These are phyloP conservation scores for Ogataea naganishii DNA, from an alignment of 805 yeast genomes.

Conservation along the genomic window DNA sequence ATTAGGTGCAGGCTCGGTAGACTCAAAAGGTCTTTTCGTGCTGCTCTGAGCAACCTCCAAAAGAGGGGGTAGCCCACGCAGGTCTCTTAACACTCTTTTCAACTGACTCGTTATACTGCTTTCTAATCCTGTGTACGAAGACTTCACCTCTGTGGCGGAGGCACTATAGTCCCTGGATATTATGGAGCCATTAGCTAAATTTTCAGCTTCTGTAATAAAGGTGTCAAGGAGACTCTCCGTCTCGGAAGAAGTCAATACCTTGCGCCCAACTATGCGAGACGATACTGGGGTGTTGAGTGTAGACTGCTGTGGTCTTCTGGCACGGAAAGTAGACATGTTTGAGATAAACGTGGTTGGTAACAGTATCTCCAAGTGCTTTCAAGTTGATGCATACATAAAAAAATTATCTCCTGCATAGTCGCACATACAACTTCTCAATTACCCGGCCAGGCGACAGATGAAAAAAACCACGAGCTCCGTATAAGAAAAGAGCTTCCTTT, in stretches of 20 bases:
- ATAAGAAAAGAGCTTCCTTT: no score
- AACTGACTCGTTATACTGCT: conserved; percentile 22
- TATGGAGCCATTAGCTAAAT: conserved; percentile 4
- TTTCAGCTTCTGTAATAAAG: conserved; percentile 17
- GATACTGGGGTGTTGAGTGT: conserved; percentile 42
- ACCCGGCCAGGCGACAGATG: no score
- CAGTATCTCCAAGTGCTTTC: conserved; percentile 2
- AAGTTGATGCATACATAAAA: no score
- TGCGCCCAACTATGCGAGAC: conserved; percentile 19
- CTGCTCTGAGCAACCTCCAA: conserved; percentile 13
- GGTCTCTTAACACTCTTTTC: conserved; percentile 27
- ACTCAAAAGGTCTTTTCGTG: conserved; percentile 11
- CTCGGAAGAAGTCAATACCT: conserved; percentile 11
- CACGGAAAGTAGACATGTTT: conserved; percentile 26
- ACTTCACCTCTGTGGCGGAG: conserved; percentile 1
- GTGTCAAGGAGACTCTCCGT: conserved; percentile 16
- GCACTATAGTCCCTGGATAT: conserved; percentile 6
- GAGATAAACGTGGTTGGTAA: conserved; percentile 5
- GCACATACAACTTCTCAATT: no score
- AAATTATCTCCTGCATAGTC: no score
- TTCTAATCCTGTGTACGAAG: conserved; percentile 16
- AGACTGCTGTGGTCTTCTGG: conserved; percentile 32
- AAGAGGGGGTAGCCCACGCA: conserved; percentile 28
- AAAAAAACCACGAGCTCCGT: no score
- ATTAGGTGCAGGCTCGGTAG: conserved; percentile 8